phyloP scores from a whole-genome alignment of 768 basidiomycete species.

The Tricholoma flavovirens region DNA sequence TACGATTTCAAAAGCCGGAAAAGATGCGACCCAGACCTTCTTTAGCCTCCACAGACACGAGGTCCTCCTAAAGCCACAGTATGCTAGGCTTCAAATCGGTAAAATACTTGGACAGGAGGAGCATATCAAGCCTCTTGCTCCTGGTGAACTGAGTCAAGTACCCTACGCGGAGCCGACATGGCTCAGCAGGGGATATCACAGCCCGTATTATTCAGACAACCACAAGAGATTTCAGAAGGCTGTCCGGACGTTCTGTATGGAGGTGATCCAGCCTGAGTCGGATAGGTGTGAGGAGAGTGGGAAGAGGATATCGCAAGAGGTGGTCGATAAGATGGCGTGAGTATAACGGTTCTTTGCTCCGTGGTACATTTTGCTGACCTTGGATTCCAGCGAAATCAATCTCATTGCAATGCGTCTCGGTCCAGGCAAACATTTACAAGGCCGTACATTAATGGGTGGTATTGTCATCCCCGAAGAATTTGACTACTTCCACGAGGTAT shows the following conservation, averaged over 20 bases:
- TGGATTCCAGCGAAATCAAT: constrained; percentile 52
- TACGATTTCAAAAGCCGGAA: constrained; percentile 42
- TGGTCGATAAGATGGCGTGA: constrained; percentile 81
- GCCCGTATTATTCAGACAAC: constrained; percentile 72
- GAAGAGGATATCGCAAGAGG: constrained; percentile 76
- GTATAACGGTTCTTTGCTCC: background rate
- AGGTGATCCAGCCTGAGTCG: constrained; percentile 72
- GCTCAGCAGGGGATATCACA: constrained; percentile 61
- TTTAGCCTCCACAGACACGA: constrained; percentile 83
- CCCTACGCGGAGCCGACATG: constrained; percentile 88
- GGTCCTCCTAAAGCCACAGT: constrained; percentile 69
- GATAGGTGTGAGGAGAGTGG: constrained; percentile 78
- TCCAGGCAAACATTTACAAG: constrained; percentile 83
- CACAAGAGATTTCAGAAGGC: constrained; percentile 73
- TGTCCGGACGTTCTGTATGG: constrained; percentile 71
- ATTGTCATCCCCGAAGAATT: constrained; percentile 76
- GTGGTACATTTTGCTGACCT: background rate
- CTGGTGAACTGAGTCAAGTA: constrained; percentile 66
- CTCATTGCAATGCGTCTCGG: constrained; percentile 88
- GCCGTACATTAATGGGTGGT: constrained; percentile 70
- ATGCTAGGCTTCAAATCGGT: constrained; percentile 65
- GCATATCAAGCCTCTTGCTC: constrained; percentile 43
- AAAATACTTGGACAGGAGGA: constrained; percentile 52
- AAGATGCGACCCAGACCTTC: constrained; percentile 76
- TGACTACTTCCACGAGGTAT: constrained; percentile 90